phyloP scores from a whole-genome alignment of 345 rosid genomes.

The Eucalyptus cloeziana region DNA sequence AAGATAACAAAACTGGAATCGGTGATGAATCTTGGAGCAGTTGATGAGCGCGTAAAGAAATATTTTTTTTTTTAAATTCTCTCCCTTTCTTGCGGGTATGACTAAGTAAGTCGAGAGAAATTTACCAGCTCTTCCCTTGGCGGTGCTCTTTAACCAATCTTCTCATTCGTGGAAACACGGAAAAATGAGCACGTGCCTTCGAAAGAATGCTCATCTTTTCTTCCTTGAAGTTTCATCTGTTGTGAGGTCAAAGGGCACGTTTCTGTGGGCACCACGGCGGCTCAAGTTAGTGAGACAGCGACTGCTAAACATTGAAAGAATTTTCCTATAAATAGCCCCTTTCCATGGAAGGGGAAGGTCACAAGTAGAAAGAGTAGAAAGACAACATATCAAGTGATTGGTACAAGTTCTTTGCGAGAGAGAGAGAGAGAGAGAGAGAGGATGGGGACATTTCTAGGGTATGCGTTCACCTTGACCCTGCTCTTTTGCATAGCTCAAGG shows the following conservation, averaged over 20 bases:
- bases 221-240: background rate
- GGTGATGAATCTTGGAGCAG: background rate
- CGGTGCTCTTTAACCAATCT: background rate
- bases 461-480: background rate
- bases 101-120: background rate
- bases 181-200: background rate
- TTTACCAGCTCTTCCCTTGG: background rate
- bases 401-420: background rate
- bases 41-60: background rate
- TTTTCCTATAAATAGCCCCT: background rate
- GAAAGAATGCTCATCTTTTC: background rate
- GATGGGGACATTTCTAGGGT: background rate
- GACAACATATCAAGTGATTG: background rate
- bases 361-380: background rate
- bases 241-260: background rate
- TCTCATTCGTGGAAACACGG: background rate
- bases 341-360: background rate
- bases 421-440: background rate
- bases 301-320: background rate
- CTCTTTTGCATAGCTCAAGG: background rate
- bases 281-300: background rate
- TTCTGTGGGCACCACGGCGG: background rate
- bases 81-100: background rate
- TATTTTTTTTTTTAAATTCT: background rate
- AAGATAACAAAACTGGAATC: background rate